These are phyloP conservation scores for Xerocomellus dryophilus DNA, from an alignment of 768 basidiomycete genomes.

Conservation along the genomic window DNA sequence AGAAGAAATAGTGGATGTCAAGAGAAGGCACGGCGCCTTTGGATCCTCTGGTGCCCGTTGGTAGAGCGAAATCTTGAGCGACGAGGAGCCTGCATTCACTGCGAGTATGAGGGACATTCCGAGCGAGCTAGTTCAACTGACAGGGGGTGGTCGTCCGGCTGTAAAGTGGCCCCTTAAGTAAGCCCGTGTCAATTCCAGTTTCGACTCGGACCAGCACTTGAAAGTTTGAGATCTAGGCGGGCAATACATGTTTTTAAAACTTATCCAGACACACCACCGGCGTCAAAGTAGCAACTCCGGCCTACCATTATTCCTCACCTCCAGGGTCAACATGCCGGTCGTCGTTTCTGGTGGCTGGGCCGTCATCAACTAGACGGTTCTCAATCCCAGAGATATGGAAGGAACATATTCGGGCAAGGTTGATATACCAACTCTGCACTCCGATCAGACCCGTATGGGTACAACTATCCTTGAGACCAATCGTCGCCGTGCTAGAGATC, in stretches of 20 bases:
- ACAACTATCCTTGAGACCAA: neutral
- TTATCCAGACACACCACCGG: neutral
- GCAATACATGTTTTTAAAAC: too few relatives aligned
- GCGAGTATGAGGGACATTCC: constrained; percentile 54
- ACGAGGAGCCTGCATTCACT: constrained; percentile 80
- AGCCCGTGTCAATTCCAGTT: neutral
- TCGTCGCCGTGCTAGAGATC: neutral
- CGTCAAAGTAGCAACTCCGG: neutral
- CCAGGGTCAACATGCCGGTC: neutral
- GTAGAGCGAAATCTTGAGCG: constrained; percentile 79
- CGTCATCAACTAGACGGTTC: too few relatives aligned
- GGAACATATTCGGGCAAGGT: neutral
- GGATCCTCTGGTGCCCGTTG: constrained; percentile 27
- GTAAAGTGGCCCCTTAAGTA: neutral
- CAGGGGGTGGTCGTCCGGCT: neutral
- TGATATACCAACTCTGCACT: neutral
- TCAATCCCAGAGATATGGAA: neutral
- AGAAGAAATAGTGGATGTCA: constrained; percentile 54
- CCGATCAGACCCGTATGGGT: constrained; percentile 1
- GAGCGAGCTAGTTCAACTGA: too few relatives aligned
- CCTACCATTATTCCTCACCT: neutral
- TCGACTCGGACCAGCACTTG: too few relatives aligned
- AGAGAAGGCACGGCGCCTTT: constrained; percentile 41
- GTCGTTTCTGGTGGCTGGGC: too few relatives aligned
- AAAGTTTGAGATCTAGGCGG: too few relatives aligned